A percentile compares a stretch with the other conserved stretches of the same genome.
Conservation (phyloP, 768 basidiomycete species). For the Dendrothele bispora region DNA sequence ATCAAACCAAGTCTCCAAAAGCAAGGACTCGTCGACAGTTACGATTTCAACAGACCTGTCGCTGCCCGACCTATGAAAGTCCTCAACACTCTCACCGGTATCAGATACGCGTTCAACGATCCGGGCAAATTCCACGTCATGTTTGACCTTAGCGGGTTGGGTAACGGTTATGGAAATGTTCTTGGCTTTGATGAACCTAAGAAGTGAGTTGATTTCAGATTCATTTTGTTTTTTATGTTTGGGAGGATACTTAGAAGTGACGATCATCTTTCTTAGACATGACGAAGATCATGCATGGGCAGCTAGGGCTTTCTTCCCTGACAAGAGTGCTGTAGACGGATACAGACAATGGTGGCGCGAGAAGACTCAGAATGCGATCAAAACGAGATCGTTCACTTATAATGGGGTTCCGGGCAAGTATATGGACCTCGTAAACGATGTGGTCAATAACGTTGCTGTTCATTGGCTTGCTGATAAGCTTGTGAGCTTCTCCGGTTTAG, state of each 20-base stretch:
- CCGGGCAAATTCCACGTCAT: slow-evolving; percentile 33
- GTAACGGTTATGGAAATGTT: slow-evolving; percentile 38
- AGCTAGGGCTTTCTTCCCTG: slow-evolving; percentile 36
- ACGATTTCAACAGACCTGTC: slow-evolving; percentile 41
- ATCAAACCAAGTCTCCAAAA: slow-evolving; percentile 38
- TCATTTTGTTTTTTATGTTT: neutral
- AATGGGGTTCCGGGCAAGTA: slow-evolving; percentile 31
- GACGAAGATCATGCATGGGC: slow-evolving; percentile 28
- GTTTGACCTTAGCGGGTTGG: slow-evolving; percentile 29
- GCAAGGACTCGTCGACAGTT: slow-evolving; percentile 37
- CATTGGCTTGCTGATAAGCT: slow-evolving; percentile 39
- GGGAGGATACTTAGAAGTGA: neutral
- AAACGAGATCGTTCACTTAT: slow-evolving; percentile 33
- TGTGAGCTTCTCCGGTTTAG: slow-evolving; percentile 35
- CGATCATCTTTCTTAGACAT: slow-evolving; percentile 22
- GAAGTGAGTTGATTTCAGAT: no score
- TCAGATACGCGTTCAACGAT: slow-evolving; percentile 34
- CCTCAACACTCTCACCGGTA: slow-evolving; percentile 32
- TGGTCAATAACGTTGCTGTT: slow-evolving; percentile 42
- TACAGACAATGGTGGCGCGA: slow-evolving; percentile 30
- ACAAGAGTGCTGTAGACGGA: slow-evolving; percentile 24
- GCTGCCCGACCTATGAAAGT: slow-evolving; percentile 25
- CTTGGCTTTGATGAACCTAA: slow-evolving; percentile 34
- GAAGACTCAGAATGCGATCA: slow-evolving; percentile 26
- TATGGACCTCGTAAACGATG: slow-evolving; percentile 49